Evolutionary conservation across 768 basidiomycete species (phyloP), one percentile per base, ranked within the genome.

Genomic region (Leccinum uliginosum): DNA sequence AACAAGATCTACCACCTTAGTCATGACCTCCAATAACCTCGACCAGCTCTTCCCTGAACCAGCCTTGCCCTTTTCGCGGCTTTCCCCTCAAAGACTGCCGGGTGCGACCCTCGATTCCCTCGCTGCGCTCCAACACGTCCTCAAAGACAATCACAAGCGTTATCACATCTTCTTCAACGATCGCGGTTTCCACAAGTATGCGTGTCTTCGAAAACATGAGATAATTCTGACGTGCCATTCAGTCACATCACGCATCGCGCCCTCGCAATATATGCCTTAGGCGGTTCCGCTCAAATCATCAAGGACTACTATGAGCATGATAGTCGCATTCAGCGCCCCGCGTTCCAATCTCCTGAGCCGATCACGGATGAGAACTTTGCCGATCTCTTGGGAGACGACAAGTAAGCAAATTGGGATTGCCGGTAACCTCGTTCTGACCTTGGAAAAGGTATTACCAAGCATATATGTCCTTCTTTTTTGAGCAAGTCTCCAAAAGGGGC

Each of bases 121-220:
- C 19, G 47, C 49, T n/a, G 57, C 64, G 21, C 73, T 51, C 38
- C 60, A 30, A 56, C 68, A 67, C 6, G 55, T 75, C 9, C 68
- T 84, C 49, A 78, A 76, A 56, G 80, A 83, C 4, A 81, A 81
- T 54, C 77, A 83, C 49, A 65, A 68, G 27, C 74, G 69, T 48
- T 71, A 73, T 64, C 82, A 85, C 53, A 72, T 78, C 11, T 85
- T 78, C 66, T 76, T 78, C 64, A 78, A 82, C 52, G 63, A 78
- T 19, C 56, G 46, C 29, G 59, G 71, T 0, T 79, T 80, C 55
- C 83, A 84, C 72, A 83, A 84, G 83, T 83, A 58, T 12, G 76
- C 67, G 15, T 10, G 1, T 14, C 8, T 19, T 29, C 1, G 29
- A 9, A 5, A 1, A 8, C 2, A 17, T 24, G 4, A 10, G 11